phyloP scores from a whole-genome alignment of 805 yeast species.

The Diddensiella caesifluorescens region DNA sequence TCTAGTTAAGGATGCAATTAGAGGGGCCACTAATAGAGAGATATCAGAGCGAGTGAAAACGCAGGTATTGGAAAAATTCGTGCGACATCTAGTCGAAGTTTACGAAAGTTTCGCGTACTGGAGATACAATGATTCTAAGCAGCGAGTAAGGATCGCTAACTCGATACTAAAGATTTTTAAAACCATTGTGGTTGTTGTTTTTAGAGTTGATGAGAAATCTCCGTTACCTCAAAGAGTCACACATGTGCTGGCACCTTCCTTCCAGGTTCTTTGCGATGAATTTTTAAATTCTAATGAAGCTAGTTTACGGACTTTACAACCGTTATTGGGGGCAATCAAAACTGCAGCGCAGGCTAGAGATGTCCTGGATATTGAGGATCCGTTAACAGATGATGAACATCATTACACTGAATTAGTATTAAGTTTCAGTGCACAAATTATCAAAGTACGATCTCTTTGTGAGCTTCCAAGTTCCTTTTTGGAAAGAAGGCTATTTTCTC shows the following conservation, averaged over 20 bases:
- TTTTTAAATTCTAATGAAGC: conserved; percentile 51
- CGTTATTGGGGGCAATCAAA: conserved; percentile 49
- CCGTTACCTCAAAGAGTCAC: conserved; percentile 32
- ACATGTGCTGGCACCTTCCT: conserved; percentile 45
- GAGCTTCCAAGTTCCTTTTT: conserved; percentile 53
- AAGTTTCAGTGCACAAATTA: conserved; percentile 50
- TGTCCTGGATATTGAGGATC: conserved; percentile 38
- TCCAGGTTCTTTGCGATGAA: conserved; percentile 46
- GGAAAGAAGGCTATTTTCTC: conserved; percentile 54
- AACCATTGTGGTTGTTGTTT: conserved; percentile 47
- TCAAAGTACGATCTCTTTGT: conserved; percentile 51
- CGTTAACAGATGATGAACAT: conserved; percentile 43
- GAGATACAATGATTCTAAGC: conserved; percentile 52
- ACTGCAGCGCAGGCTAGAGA: conserved; percentile 37
- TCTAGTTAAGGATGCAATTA: conserved; percentile 43
- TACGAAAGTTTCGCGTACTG: conserved; percentile 72
- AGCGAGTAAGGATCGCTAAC: conserved; percentile 58
- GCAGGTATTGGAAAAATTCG: conserved; percentile 50
- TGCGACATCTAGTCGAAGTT: conserved; percentile 54
- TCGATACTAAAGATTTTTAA: conserved; percentile 50
- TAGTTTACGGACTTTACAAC: conserved; percentile 49
- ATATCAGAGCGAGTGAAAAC: conserved; percentile 42
- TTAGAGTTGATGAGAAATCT: conserved; percentile 42
- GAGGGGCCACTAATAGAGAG: conserved; percentile 32
- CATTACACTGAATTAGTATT: conserved; percentile 49